Base-by-base conservation (phyloP, 164 flowering plant genomes). In the Euptelea pleiosperma region DNA sequence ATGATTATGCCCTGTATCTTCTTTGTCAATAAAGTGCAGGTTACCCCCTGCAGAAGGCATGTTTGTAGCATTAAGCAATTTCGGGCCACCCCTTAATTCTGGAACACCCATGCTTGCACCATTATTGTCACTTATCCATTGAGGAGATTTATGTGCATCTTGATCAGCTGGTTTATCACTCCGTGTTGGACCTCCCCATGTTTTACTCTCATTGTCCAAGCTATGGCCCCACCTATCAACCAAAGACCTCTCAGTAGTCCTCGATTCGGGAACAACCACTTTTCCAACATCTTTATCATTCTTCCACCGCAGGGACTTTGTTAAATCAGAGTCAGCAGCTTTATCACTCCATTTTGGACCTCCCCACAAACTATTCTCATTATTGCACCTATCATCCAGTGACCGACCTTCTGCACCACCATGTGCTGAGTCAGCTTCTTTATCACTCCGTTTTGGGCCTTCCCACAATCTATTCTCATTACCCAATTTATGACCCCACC, bases 191-290 rank as follows among this genome's bases (percentile, higher is more conserved):
- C 58, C 67, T 22, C 55, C 65, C 34, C 9, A 26, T n/a, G 42
- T 18, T 36, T 52, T 52, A 29, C 55, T 66, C 26, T 64, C 60
- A 16, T 59, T 31, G 25, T 59, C 74, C 42, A 57, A 53, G 54
- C 46, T 58, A 29, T 50, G 62, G 14, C 53, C 64, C 71, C 50
- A 62, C 56, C 63, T 44, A 44, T 60, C 70, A 55, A 24, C 45
- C 37, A 33, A 7, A 6, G 72, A 63, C 66, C 66, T 59, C 36
- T 28, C 60, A 64, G 39, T 28, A 12, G 44, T 21, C 52, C n/a
- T 30, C 12, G 62, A 11, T 46, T 14, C 52, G 8, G 16, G 19
- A 58, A 46, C 42, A 58, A 26, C 52, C 21, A 43, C 11, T 25
- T 12, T 62, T 16, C 15, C 58, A 52, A 6, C 37, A 39, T 16